Evolutionary conservation across 805 yeast species (phyloP).

Genomic region (Candida montana): DNA sequence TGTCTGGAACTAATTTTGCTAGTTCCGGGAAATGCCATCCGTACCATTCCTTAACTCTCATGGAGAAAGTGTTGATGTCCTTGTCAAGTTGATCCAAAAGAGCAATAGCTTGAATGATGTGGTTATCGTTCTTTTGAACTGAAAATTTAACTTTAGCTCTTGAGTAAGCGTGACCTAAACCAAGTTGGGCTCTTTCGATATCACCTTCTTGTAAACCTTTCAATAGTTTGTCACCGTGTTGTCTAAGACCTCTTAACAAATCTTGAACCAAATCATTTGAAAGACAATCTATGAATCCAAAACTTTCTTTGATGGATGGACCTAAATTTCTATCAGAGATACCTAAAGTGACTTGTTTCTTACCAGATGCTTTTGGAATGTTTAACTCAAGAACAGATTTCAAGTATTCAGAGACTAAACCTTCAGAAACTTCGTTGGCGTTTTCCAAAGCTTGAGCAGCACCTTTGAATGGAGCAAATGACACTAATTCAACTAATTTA

Average conservation of each 20-base stretch:
- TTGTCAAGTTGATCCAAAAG: constrained; percentile 93
- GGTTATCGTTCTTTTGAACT: constrained; percentile 98
- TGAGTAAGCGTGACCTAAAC: constrained; percentile 98
- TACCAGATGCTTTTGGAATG: constrained; percentile 66
- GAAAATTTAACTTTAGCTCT: constrained; percentile 98
- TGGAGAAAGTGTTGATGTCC: constrained; percentile 95
- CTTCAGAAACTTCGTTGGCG: constrained; percentile 97
- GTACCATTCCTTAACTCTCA: constrained; percentile 99
- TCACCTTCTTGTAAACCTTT: constrained; percentile 93
- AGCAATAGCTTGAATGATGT: constrained; percentile 97
- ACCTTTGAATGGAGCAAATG: constrained; percentile 98
- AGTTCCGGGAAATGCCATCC: constrained; percentile 99
- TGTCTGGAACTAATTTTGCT: constrained; percentile 97
- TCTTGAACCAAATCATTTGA: constrained; percentile 93
- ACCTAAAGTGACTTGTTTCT: constrained; percentile 69
- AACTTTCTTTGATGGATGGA: constrained; percentile 88
- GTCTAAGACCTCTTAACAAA: constrained; percentile 89
- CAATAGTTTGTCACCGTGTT: constrained; percentile 80
- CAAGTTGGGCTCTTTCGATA: constrained; percentile 95
- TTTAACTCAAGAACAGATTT: constrained; percentile 85
- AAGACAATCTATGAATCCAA: constrained; percentile 86
- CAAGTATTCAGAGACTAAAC: constrained; percentile 88
- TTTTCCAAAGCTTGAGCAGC: constrained; percentile 99
- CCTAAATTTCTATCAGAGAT: constrained; percentile 94
- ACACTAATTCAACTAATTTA: constrained; percentile 86